phyloP scores from a whole-genome alignment of 768 basidiomycete genomes.

The Daedalea quercina region DNA sequence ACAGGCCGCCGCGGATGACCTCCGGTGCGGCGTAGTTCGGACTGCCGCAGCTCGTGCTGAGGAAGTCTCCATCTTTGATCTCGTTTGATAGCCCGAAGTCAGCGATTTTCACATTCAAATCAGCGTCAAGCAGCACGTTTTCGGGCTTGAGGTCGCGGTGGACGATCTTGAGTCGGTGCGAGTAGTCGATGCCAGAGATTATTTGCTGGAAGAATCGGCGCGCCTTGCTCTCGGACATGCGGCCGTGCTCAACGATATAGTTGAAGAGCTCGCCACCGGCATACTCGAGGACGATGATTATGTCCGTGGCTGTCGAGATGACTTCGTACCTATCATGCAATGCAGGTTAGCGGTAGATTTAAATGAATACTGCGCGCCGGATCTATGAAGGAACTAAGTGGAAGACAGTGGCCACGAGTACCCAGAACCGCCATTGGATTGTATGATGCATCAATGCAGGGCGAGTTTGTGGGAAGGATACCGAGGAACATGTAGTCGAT shows the following conservation, averaged over 20 bases:
- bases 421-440: too few species aligned
- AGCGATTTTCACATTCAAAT: conserved; percentile 93
- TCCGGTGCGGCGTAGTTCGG: conserved; percentile 99
- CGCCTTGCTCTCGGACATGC: conserved; percentile 83
- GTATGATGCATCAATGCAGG: too few species aligned
- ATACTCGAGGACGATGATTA: conserved; percentile 97
- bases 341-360: background rate
- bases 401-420: too few species aligned
- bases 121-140: conserved; percentile 82
- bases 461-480: too few species aligned
- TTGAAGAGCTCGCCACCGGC: conserved; percentile 97
- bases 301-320: conserved; percentile 90
- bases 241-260: conserved; percentile 91
- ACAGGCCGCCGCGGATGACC: conserved; percentile 91
- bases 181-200: conserved; percentile 95
- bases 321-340: conserved; percentile 60
- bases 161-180: conserved; percentile 93
- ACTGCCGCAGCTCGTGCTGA: conserved; percentile 96
- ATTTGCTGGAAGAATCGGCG: conserved; percentile 98
- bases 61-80: conserved; percentile 93
- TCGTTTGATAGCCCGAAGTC: conserved; percentile 97
- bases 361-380: too few species aligned
- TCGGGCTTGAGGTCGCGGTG: conserved; percentile 98
- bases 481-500: too few species aligned
- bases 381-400: too few species aligned